A percentile compares a stretch with the other conserved stretches of the same genome.
phyloP scores from a whole-genome alignment of 176 grass and related monocot species.

The Poa annua region DNA sequence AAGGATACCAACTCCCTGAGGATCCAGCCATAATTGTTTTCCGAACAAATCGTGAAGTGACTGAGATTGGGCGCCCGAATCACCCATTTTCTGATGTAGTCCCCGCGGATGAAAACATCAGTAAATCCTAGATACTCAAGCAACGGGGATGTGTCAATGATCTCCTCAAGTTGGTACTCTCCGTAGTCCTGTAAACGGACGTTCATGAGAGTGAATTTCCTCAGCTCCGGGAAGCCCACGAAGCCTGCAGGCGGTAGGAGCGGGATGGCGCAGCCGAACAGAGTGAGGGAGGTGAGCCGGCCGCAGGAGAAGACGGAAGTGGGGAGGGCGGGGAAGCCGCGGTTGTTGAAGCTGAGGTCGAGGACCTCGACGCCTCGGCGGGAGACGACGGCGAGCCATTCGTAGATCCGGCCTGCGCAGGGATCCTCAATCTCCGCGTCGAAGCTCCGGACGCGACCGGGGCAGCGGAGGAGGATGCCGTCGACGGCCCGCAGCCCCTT shows the following conservation, averaged over 20 bases:
- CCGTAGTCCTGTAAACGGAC: slow-evolving; percentile 12
- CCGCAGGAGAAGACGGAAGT: slow-evolving; percentile 27
- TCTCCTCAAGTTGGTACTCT: slow-evolving; percentile 42
- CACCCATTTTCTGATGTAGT: slow-evolving; percentile 24
- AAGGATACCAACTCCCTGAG: slow-evolving; percentile 26
- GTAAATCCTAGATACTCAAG: slow-evolving; percentile 11
- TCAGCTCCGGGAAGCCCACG: slow-evolving; percentile 16
- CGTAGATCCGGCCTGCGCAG: too few species aligned
- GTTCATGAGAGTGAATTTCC: background rate
- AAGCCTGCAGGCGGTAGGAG: background rate
- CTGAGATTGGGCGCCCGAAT: slow-evolving; percentile 38
- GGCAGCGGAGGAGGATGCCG: too few species aligned
- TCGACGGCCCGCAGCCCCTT: too few species aligned
- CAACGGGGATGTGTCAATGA: slow-evolving; percentile 32
- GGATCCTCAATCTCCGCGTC: too few species aligned
- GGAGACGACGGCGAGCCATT: background rate
- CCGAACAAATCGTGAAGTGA: slow-evolving; percentile 17
- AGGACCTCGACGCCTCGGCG: slow-evolving; percentile 11
- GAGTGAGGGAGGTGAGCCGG: background rate
- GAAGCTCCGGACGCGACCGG: too few species aligned
- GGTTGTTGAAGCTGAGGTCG: background rate
- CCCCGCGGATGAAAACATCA: background rate
- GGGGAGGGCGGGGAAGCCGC: slow-evolving; percentile 1
- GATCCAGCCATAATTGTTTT: slow-evolving; percentile 35
- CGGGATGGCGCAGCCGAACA: slow-evolving; percentile 24